Evolutionary conservation across 2,329 filamentous ascomycete genomes (phyloP).

Genomic region (Ramularia collo-cygni): DNA sequence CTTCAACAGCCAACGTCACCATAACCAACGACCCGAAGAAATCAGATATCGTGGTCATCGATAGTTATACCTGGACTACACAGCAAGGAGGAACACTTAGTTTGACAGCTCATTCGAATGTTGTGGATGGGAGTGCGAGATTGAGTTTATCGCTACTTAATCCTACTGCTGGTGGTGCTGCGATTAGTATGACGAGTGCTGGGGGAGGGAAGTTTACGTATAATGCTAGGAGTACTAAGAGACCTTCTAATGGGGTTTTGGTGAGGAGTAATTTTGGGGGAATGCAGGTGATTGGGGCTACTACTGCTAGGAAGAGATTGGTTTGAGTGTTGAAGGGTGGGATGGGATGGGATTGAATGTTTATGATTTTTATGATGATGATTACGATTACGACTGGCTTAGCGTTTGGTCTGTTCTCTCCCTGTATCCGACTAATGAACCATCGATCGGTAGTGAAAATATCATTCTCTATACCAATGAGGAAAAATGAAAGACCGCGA

Average conservation of each 20-base stretch:
- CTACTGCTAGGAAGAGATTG: too few relatives aligned
- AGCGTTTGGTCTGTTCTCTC: too few relatives aligned
- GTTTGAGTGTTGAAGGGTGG: too few relatives aligned
- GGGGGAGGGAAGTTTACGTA: constrained; percentile 28
- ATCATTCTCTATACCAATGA: too few relatives aligned
- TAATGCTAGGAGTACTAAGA: constrained; percentile 20
- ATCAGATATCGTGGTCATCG: constrained; percentile 27
- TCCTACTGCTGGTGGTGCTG: constrained; percentile 13
- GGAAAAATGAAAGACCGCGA: too few relatives aligned
- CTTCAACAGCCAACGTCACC: constrained; percentile 25
- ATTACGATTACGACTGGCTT: too few relatives aligned
- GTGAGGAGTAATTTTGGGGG: constrained; percentile 16
- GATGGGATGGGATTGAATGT: too few relatives aligned
- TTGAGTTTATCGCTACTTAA: background rate
- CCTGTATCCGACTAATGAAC: too few relatives aligned
- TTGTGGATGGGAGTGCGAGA: constrained; percentile 27
- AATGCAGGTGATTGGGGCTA: too few relatives aligned
- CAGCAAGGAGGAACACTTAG: constrained; percentile 27
- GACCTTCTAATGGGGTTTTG: constrained; percentile 20
- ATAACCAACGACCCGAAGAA: constrained; percentile 24
- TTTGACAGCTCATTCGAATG: constrained; percentile 31
- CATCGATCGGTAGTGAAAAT: too few relatives aligned
- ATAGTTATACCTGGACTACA: constrained; percentile 29
- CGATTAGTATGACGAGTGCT: constrained; percentile 19
- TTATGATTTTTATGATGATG: too few relatives aligned